phyloP scores from a whole-genome alignment of 2,329 filamentous ascomycete species.

The Ophiostoma tasmaniense region DNA sequence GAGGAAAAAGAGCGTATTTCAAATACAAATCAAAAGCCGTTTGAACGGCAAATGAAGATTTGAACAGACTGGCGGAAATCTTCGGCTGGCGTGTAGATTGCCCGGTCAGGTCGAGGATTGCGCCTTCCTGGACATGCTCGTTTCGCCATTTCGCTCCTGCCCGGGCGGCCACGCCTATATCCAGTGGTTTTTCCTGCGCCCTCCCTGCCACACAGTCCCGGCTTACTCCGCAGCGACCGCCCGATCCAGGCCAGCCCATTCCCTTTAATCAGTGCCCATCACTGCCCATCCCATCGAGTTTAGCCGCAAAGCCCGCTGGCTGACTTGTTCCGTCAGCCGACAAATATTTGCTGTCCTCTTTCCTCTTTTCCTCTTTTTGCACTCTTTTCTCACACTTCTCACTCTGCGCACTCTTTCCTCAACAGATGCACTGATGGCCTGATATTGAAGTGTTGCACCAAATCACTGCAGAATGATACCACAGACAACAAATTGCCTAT shows the following conservation, averaged over 20 bases:
- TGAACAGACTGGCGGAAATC: background rate
- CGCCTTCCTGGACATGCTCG: background rate
- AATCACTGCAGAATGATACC: no score
- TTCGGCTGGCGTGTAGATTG: background rate
- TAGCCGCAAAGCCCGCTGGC: background rate
- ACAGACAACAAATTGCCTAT: background rate
- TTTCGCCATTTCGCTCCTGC: background rate
- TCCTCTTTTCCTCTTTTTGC: no score
- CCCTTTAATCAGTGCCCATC: background rate
- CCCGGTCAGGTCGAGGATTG: conserved; percentile 1
- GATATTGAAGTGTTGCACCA: background rate
- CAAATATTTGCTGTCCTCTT: background rate
- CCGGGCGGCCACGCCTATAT: background rate
- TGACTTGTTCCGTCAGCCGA: background rate
- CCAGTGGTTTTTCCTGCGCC: no score
- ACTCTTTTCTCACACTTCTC: no score
- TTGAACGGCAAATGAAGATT: background rate
- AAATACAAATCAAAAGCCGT: background rate
- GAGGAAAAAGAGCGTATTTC: background rate
- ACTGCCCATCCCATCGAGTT: background rate
- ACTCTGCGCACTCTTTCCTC: no score
- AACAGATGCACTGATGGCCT: background rate
- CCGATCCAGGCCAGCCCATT: background rate
- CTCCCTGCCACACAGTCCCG: background rate
- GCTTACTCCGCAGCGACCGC: conserved; percentile 1